Base-by-base conservation (phyloP, 176 grass and related monocot species). In the Tillandsia leiboldiana region DNA sequence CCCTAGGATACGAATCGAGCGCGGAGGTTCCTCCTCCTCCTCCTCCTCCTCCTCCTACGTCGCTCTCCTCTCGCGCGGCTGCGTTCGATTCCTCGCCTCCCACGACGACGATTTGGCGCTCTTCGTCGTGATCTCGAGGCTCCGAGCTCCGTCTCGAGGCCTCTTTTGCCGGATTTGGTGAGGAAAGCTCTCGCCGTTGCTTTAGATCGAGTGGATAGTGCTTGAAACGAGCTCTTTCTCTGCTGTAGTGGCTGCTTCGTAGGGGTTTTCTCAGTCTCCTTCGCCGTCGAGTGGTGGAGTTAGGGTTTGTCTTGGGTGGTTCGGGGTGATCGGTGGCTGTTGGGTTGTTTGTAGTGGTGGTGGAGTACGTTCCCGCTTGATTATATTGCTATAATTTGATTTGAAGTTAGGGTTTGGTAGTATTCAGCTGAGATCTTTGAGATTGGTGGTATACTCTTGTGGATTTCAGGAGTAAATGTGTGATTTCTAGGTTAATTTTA, bases 101-200 rank as follows among this genome's bases (percentile, higher is more conserved):
- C 15, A 1, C 13, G 8, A 9, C 51, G 50, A 1, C 26, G n/a
- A 67, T 65, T 47, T 67, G 49, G 15, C 7, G 17, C 47, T 26
- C 49, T 33, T 54, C 56, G 47, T 20, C 20, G 63, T 33, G 65
- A 18, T 66, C 63, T 67, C 4, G 50, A n/a, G 50, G 63, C 26
- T 33, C 66, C 26, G 24, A 50, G 63, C 23, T 51, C 63, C 73
- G 48, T 62, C 53, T 67, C 73, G 63, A 75, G 73, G 63, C 3
- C 24, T 54, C 7, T 14, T 50, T 50, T 48, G 72, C 20, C 1
- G 54, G 58, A 23, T 26, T 20, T 26, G 57, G 58, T 13, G 51
- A 50, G 59, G 26, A 20, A 12, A 66, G 49, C 24, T 67, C 22
- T 66, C 17, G 14, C n/a, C 14, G 51, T 11, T 24, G 24, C 50